Base-by-base conservation (phyloP, 1,284 basidiomycete genomes). In the Trametes polyzona region DNA sequence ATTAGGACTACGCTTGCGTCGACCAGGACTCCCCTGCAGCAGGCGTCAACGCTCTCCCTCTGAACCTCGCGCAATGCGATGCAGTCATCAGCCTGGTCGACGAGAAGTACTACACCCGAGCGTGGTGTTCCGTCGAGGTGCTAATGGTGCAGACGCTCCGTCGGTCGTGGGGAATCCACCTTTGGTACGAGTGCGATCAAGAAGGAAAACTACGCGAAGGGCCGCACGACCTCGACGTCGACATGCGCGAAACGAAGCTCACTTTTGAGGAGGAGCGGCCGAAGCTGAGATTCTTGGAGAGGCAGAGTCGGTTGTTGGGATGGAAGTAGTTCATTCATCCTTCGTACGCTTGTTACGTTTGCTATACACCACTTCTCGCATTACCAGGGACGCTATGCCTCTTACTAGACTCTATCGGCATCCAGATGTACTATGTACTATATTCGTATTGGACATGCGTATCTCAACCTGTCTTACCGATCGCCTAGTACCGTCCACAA, bases 41-140 rank as follows among this genome's bases (percentile, higher is more conserved):
- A 12, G 37, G 48, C 10, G 39, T 50, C 26, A 50, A 30, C 37
- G 48, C 48, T 9, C 48, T 50, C 16, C 48, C 48, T 3, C n/a
- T 40, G 37, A 50, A 24, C 29, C 30, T 50, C 12, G 14, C n/a
- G 48, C 48, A 50, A 21, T 50, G 48, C 48, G 23, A 50, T 10
- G 48, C 37, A 0, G 27, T 50, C 37, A 41, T 50, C 29, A 50
- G 48, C 48, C 29, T 50, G 21, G 14, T 32, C 5, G 48, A 50
- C 48, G 37, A 41, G 6, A 23, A 19, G 4, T 50, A 50, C 37
- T 50, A 50, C 48, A 40, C 48, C 16, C 48, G 48, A 12, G 37
- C 48, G 29, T 50, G 37, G 48, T 50, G 48, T 21, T 29, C 37
- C 5, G 19, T 50, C 35, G 48, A 41, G 27, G 48, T 41, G 47